Evolutionary conservation across 2,329 filamentous ascomycete genomes (phyloP), one percentile per base, ranked within the genome.

Genomic region (Coccinonectria pachysandricola): DNA sequence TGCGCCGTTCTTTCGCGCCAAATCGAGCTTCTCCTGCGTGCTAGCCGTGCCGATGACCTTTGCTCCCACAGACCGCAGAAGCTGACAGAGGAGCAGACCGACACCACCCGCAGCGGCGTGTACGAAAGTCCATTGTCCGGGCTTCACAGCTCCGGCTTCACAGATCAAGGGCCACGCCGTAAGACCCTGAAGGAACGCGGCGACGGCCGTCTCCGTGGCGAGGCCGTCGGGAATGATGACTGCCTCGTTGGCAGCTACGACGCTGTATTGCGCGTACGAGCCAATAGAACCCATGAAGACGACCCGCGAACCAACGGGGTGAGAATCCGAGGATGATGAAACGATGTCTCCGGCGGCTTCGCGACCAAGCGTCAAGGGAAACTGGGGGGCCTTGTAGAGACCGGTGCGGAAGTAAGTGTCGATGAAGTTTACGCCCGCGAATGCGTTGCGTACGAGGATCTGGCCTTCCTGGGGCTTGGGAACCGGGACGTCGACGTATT

Each of bases 381-480:
- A 74, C 2, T 33, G 22, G 1, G 79, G 67, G 1, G 75, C 61
- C 8, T 65, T 60, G 64, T 94, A 94, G 26, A 93, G 71, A 8
- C 87, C 87, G 8, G 70, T 75, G 51, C 87, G 84, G 69, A 87
- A 92, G 59, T 94, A 93, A 19, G 63, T 93, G 56, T 94, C 87
- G 46, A 94, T 92, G 59, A 71, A 94, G 59, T 94, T 94, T 35
- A 94, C 63, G 33, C 86, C 87, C 24, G 79, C 66, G 50, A 71
- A 81, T 37, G 78, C 72, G 55, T 93, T 93, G 56, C 79, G 80
- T 32, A 94, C 71, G 4, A 94, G 69, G 12, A 94, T 56, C 40
- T 93, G 67, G 32, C 75, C 77, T n/a, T 77, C 71, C 18, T 71
- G 62, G 3, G 69, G 71, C 25, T 65, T 59, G 0, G 85, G 83